These are phyloP conservation scores for Bolboschoenoplectus hybrid DNA, from an alignment of 202 grass and related monocot species.

Conservation along the genomic window DNA sequence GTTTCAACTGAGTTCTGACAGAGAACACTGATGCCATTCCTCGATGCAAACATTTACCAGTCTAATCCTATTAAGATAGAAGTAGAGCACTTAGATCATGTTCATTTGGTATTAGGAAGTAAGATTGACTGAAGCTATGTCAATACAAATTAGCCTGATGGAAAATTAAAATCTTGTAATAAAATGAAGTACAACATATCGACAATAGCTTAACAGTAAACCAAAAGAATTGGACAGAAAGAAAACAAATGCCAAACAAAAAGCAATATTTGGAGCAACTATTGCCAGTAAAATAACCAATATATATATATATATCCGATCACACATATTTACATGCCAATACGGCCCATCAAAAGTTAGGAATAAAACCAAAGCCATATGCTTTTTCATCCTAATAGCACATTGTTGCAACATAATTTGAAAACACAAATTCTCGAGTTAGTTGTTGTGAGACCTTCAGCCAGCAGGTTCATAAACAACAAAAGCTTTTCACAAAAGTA, in stretches of 20 bases:
- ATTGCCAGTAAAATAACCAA: neutral
- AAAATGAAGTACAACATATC: neutral
- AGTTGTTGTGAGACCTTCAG: neutral
- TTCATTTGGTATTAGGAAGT: neutral
- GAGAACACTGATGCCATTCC: conserved; percentile 6
- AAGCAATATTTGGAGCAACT: neutral
- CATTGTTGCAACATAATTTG: neutral
- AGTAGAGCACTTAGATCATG: neutral
- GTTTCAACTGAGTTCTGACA: neutral
- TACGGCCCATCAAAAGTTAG: neutral
- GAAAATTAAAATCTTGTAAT: neutral
- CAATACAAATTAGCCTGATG: neutral
- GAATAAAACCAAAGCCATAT: neutral
- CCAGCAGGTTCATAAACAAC: neutral
- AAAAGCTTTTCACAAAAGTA: conserved; percentile 1
- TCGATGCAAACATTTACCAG: neutral
- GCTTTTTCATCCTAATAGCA: neutral
- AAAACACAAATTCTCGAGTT: conserved; percentile 11
- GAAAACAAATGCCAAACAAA: neutral
- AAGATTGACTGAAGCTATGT: neutral
- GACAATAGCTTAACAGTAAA: neutral
- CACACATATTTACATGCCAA: neutral
- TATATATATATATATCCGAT: neutral
- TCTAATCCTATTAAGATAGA: neutral
- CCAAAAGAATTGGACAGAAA: neutral